Evolutionary conservation across 148 eudicot species (phyloP).

Genomic region (Fagopyrum tataricum): DNA sequence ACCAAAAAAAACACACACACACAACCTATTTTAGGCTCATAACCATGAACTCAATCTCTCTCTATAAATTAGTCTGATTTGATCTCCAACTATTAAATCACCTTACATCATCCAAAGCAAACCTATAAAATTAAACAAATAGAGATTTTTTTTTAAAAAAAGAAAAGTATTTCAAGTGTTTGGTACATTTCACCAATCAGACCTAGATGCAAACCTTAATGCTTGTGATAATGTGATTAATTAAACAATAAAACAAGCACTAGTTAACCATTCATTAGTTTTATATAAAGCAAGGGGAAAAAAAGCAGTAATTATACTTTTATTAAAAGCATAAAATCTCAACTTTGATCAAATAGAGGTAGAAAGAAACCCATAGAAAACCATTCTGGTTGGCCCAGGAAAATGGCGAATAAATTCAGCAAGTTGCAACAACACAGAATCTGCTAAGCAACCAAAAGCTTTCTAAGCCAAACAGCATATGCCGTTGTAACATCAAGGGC

Average conservation of each 20-base stretch:
- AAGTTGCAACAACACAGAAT: background rate
- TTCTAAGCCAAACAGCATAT: no score
- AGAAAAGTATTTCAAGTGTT: background rate
- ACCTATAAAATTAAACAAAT: no score
- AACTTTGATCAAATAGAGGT: background rate
- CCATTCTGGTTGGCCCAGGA: background rate
- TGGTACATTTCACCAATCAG: background rate
- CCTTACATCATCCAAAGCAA: background rate
- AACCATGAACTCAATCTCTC: background rate
- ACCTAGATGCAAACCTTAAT: conserved; percentile 4
- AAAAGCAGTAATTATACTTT: background rate
- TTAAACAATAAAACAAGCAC: conserved; percentile 5
- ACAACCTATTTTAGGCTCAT: background rate
- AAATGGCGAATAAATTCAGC: background rate
- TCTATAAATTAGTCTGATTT: background rate
- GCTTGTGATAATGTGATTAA: conserved; percentile 6
- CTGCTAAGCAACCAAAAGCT: no score
- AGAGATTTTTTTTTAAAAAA: background rate
- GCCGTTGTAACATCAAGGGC: no score
- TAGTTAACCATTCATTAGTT: background rate
- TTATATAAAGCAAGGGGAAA: background rate
- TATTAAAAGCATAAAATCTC: background rate
- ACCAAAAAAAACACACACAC: no score
- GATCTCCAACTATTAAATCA: background rate
- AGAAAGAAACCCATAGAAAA: conserved; percentile 1